A percentile compares a stretch with the other conserved stretches of the same genome.
phyloP scores from a whole-genome alignment of 305 asterid species.

The Fraxinus floribunda region DNA sequence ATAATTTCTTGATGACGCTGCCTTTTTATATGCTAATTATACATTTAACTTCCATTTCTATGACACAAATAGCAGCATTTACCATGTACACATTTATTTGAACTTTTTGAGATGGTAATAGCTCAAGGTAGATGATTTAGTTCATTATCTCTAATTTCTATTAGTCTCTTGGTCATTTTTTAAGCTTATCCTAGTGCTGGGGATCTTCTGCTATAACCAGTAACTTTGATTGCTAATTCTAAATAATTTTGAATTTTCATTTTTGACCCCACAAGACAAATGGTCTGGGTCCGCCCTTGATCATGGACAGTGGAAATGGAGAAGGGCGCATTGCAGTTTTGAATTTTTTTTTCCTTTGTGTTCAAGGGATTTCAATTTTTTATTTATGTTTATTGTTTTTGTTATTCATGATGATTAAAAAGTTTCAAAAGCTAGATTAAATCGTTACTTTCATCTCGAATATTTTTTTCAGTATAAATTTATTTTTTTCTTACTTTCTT shows the following conservation, averaged over 20 bases:
- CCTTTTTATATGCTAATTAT: not conserved
- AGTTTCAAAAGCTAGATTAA: not conserved
- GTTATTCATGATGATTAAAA: not conserved
- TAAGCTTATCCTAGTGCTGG: not conserved
- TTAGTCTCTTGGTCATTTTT: not conserved
- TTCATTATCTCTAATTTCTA: not conserved
- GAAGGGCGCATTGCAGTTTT: not conserved
- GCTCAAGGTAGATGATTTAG: not conserved
- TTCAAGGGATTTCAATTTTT: not conserved
- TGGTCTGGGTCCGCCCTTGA: not conserved
- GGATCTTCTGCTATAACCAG: not conserved
- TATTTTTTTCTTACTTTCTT: not conserved
- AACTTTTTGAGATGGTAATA: not conserved
- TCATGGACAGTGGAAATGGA: not conserved
- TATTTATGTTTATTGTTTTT: not conserved
- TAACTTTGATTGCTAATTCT: not conserved
- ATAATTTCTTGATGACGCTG: not conserved
- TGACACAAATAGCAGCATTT: not conserved
- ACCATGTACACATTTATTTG: not conserved
- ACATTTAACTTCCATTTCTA: not conserved
- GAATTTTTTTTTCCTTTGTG: not conserved
- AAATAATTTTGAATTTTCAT: too few relatives aligned
- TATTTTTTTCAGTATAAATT: not conserved
- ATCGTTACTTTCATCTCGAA: not conserved
- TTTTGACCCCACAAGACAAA: too few relatives aligned